Evolutionary conservation across 2,329 filamentous ascomycete genomes (phyloP).

Genomic region (Fusarium succisae): DNA sequence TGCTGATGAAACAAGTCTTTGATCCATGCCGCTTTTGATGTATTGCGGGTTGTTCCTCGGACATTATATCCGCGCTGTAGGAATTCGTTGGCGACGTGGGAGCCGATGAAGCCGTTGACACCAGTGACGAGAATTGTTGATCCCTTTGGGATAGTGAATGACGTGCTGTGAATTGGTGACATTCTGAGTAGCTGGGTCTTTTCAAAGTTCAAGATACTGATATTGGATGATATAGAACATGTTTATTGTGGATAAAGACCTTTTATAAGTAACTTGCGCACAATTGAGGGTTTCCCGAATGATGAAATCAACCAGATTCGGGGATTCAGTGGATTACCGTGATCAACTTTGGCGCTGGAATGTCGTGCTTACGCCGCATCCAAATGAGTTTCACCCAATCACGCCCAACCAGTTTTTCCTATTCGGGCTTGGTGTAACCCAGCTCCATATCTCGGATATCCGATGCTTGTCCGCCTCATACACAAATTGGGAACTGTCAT

Average conservation of each 20-base stretch:
- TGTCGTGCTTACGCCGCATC: not conserved
- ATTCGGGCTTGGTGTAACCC: not conserved
- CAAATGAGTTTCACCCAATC: not conserved
- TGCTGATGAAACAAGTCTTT: not conserved
- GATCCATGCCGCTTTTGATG: not conserved
- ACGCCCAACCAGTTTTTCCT: fast-evolving
- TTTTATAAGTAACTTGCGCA: not conserved
- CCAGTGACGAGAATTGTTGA: not conserved
- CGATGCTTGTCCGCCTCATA: not conserved
- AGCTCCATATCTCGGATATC: not conserved
- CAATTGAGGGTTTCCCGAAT: not conserved
- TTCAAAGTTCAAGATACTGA: no score
- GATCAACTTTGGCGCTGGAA: not conserved
- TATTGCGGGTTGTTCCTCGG: not conserved
- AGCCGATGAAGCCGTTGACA: not conserved
- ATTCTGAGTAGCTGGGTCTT: not conserved
- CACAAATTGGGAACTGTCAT: not conserved
- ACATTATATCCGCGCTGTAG: not conserved
- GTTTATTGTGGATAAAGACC: fast-evolving
- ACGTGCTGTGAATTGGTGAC: not conserved
- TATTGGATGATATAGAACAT: not conserved
- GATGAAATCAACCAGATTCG: not conserved
- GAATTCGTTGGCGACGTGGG: not conserved
- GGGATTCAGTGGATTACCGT: not conserved
- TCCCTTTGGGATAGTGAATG: not conserved